phyloP scores from a whole-genome alignment of 2,329 filamentous ascomycete species.

The Aspergillaceae sp. region DNA sequence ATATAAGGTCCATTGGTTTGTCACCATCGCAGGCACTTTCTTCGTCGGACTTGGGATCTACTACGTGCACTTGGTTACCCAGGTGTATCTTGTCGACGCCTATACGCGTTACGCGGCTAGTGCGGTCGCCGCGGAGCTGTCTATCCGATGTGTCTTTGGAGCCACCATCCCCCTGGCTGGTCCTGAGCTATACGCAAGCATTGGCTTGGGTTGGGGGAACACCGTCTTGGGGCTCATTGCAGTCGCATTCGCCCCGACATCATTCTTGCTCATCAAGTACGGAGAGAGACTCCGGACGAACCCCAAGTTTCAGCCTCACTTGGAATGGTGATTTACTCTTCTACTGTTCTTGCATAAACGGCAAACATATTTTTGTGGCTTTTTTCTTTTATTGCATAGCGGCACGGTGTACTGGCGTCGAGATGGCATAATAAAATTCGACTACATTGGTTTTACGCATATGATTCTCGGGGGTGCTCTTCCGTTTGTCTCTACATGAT shows the following conservation, averaged over 20 bases:
- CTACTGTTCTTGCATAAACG: too few relatives aligned
- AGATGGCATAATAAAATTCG: too few relatives aligned
- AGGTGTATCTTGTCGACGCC: constrained; percentile 11
- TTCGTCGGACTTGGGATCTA: constrained; percentile 17
- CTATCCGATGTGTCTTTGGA: constrained; percentile 10
- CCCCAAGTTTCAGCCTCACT: constrained; percentile 8
- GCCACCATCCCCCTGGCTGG: constrained; percentile 8
- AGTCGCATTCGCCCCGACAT: constrained; percentile 6
- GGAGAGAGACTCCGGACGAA: constrained; percentile 10
- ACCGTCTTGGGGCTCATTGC: constrained; percentile 9
- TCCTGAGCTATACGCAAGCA: constrained; percentile 5
- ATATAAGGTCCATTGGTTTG: constrained; percentile 13
- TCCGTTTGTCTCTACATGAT: too few relatives aligned
- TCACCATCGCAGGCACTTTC: constrained; percentile 14
- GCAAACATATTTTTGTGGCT: too few relatives aligned
- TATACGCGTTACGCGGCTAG: constrained; percentile 10
- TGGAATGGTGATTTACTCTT: constrained; percentile 3
- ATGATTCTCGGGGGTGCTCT: too few relatives aligned
- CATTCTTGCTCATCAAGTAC: constrained; percentile 7
- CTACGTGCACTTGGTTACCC: constrained; percentile 8
- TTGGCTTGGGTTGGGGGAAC: constrained; percentile 12
- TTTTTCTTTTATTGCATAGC: too few relatives aligned
- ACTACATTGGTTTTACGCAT: too few relatives aligned
- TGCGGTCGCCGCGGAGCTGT: constrained; percentile 9
- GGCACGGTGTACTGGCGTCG: too few relatives aligned